A percentile compares a stretch with the other conserved stretches of the same genome.
Evolutionary conservation across 2,329 filamentous ascomycete species (phyloP).

Genomic region (Colletotrichum navitas): DNA sequence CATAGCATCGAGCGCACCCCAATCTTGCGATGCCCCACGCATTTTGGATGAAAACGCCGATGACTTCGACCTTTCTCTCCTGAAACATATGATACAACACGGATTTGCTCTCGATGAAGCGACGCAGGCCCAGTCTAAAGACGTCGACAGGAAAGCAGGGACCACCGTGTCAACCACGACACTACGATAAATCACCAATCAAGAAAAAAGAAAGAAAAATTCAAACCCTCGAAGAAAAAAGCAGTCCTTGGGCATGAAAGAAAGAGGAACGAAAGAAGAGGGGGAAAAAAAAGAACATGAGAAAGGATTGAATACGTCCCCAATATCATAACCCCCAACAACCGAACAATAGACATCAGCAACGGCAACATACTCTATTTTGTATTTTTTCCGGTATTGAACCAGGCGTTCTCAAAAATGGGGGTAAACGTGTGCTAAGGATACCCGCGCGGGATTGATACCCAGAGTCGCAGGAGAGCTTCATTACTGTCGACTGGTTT

Average conservation of each 20-base stretch:
- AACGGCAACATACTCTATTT: slow-evolving; percentile 29
- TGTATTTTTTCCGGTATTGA: background rate
- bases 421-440: background rate
- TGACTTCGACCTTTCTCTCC: slow-evolving; percentile 30
- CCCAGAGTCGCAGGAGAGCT: slow-evolving; percentile 36
- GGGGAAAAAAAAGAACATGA: background rate
- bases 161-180: slow-evolving; percentile 33
- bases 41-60: slow-evolving; percentile 26
- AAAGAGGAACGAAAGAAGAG: slow-evolving; percentile 15
- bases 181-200: slow-evolving; percentile 19
- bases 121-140: slow-evolving; percentile 21
- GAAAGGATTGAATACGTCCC: background rate
- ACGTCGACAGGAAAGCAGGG: slow-evolving; percentile 27
- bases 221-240: slow-evolving; percentile 3
- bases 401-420: slow-evolving; percentile 27
- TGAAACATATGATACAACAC: slow-evolving; percentile 36
- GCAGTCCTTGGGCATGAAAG: slow-evolving; percentile 19
- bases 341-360: slow-evolving; percentile 27
- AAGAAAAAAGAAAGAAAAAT: background rate
- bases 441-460: slow-evolving; percentile 38
- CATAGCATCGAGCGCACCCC: slow-evolving; percentile 23
- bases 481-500: slow-evolving; percentile 9
- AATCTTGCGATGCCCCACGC: slow-evolving; percentile 19
- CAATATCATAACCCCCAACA: background rate
- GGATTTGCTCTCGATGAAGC: slow-evolving; percentile 35